phyloP scores from a whole-genome alignment of 345 rosid species.

The Ailanthus altissimus region DNA sequence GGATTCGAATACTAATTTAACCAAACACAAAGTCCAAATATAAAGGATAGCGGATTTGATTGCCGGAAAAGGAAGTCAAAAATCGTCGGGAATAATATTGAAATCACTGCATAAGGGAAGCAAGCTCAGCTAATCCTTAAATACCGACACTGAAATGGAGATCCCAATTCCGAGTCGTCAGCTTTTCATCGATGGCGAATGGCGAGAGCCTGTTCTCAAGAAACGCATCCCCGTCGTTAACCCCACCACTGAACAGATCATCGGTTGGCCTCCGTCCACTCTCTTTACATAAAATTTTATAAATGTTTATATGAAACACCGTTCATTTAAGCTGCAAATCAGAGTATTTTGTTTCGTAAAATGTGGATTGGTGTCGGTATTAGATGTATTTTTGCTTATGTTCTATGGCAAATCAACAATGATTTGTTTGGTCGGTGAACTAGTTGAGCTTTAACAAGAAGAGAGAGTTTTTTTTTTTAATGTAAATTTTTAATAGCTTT shows the following conservation, averaged over 20 bases:
- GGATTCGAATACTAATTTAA: no score
- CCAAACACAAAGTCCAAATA: no score
- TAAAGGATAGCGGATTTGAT: no score
- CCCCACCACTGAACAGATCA: conserved; percentile 76
- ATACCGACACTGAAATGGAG: conserved; percentile 40
- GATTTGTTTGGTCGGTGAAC: not conserved
- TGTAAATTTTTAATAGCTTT: not conserved
- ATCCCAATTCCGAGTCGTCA: conserved; percentile 56
- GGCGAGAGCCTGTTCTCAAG: conserved; percentile 72
- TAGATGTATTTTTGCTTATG: not conserved
- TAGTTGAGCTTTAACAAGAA: not conserved
- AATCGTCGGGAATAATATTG: no score
- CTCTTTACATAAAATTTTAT: not conserved
- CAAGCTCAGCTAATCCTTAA: not conserved
- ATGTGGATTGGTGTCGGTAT: not conserved
- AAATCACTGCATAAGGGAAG: no score
- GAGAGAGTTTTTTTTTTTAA: not conserved
- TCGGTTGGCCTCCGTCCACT: conserved; percentile 46
- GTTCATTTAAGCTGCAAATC: not conserved
- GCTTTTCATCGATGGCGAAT: conserved; percentile 82
- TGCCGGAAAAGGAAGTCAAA: no score
- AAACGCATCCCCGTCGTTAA: conserved; percentile 71
- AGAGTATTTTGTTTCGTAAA: no score
- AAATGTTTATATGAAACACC: not conserved
- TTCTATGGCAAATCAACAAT: not conserved